Base-by-base conservation (phyloP, 768 basidiomycete species). In the Boletus tomentosulus region DNA sequence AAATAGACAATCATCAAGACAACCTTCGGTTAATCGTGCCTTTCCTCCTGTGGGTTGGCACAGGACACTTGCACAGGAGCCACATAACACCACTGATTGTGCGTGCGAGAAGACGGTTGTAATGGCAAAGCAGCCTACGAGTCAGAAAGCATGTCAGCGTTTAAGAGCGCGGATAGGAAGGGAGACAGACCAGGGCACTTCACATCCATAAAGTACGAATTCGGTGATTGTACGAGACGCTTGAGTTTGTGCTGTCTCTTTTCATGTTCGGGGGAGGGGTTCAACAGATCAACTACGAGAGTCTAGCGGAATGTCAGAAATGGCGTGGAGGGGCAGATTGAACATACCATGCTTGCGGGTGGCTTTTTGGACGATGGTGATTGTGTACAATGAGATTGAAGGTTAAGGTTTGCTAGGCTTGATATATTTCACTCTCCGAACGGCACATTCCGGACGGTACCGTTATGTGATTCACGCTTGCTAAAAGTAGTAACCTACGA, bases 131-230 rank as follows among this genome's bases (percentile, higher is more conserved):
- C 93, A 96, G 59, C 92, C 92, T 91, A 62, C n/a, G 49, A n/a
- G 15, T 35, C 6, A 31, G 35, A 15, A 19, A 22, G 1, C 6
- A 38, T 34, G 39, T 60, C 19, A 12, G 13, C 3, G 25, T 34
- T 35, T 24, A 16, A 13, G 16, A 46, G 35, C n/a, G n/a, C 25
- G 27, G 31, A 11, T 9, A 8, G 28, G 34, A 35, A 9, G 34
- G 16, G n/a, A 28, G 27, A 76, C 86, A 55, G 57, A 92, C 92
- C 94, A 65, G 96, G 87, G 78, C 96, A 98, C 76, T 98, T 99
- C 66, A 98, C 95, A 68, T 99, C 97, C 97, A 99, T 98, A 78
- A 98, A 98, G 78, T 92, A 98, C 34, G 96, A 98, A 78, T 98
- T 93, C 61, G 97, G 97, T 50, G 87, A 87, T 77, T 98, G 97